These are phyloP conservation scores for Colletotrichum orbiculare DNA, from an alignment of 2,329 filamentous ascomycete genomes.

Conservation along the genomic window DNA sequence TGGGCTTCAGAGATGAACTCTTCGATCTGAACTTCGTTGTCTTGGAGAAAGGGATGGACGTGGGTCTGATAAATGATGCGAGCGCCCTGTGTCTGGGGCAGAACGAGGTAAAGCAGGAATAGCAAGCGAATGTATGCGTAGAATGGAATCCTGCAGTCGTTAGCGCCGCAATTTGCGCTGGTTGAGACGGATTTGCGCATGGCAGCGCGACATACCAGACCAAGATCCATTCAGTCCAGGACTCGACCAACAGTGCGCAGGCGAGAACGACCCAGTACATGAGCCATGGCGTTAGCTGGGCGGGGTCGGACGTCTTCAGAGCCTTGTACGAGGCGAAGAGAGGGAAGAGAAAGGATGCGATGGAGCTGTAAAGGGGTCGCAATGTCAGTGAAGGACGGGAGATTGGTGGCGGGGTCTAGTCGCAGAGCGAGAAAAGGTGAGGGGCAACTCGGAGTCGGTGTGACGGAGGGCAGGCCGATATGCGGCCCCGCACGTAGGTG, in stretches of 20 bases:
- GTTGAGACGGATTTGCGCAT: background rate
- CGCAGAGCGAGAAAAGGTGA: background rate
- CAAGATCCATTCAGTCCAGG: conserved; percentile 88
- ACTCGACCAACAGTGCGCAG: conserved; percentile 83
- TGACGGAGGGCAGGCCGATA: background rate
- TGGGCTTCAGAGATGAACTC: conserved; percentile 86
- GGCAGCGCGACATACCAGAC: conserved; percentile 68
- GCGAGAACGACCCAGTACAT: conserved; percentile 99
- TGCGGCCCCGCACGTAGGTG: conserved; percentile 1
- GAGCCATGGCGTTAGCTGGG: conserved; percentile 93
- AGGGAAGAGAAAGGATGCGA: conserved; percentile 91
- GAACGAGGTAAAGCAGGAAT: conserved; percentile 92
- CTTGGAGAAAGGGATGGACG: conserved; percentile 86
- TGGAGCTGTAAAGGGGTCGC: conserved; percentile 65
- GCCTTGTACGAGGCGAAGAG: conserved; percentile 99
- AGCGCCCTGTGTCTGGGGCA: conserved; percentile 97
- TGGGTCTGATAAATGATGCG: conserved; percentile 85
- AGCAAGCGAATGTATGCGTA: conserved; percentile 91
- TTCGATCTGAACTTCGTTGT: conserved; percentile 91
- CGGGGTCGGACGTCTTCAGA: conserved; percentile 89
- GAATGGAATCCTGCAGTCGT: conserved; percentile 78
- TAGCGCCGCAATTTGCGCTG: background rate
- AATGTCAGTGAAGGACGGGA: conserved; percentile 18
- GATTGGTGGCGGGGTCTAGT: conserved; percentile 5
- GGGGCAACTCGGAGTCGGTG: background rate